A percentile compares a stretch with the other conserved stretches of the same genome.
Evolutionary conservation across 139 green algal genomes (phyloP).

Genomic region (Coelastrella sp.): DNA sequence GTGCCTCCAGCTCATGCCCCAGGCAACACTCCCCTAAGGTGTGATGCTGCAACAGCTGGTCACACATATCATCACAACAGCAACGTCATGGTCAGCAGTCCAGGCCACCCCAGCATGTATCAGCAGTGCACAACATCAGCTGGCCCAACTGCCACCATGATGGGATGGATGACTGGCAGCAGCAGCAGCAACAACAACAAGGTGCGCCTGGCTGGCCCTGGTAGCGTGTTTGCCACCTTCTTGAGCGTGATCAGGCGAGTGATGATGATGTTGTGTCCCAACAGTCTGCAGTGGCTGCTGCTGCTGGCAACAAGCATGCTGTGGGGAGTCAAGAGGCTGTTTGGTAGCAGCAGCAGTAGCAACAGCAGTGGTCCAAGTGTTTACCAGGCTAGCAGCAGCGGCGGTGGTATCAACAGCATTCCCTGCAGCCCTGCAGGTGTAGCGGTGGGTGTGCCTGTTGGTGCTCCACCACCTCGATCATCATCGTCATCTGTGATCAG

Average conservation of each 20-base stretch:
- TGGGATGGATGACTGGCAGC: neutral
- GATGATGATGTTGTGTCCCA: constrained; percentile 36
- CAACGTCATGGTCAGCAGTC: neutral
- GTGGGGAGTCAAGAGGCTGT: constrained; percentile 14
- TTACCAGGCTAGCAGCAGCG: neutral
- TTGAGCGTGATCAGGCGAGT: neutral
- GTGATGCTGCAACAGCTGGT: neutral
- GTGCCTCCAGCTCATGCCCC: neutral
- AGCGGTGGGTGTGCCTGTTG: neutral
- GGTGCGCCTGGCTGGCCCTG: neutral
- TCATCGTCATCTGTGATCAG: neutral
- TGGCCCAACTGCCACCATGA: constrained; percentile 14
- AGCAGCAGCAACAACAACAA: constrained; percentile 6
- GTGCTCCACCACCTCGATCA: neutral
- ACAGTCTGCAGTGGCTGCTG: constrained; percentile 46
- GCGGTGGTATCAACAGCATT: neutral
- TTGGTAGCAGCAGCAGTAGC: neutral
- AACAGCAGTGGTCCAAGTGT: neutral
- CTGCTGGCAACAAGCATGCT: constrained; percentile 21
- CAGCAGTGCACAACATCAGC: neutral
- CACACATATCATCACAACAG: neutral
- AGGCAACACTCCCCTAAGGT: too few relatives aligned
- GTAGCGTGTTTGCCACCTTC: neutral
- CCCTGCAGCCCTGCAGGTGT: neutral
- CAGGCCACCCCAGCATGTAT: neutral